Evolutionary conservation across 441 rosid species (phyloP), one percentile per base, ranked within the genome.

Genomic region (Euphorbia celastroides): DNA sequence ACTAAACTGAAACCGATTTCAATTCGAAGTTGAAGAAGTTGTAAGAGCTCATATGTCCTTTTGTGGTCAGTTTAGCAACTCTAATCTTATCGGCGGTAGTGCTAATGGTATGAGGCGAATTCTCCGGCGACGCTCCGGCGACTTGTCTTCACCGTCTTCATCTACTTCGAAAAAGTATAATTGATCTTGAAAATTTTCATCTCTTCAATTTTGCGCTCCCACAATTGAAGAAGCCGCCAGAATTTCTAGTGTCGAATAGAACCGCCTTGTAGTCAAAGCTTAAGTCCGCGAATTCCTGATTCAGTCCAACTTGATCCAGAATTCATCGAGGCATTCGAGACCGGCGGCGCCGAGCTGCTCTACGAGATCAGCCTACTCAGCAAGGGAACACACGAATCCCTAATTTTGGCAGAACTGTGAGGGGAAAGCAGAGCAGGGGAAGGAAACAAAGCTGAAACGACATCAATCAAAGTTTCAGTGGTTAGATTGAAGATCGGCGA

Each of bases 71-170:
- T 89, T 83, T 79, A 89, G 81, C 62, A n/a, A n/a, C n/a, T 75
- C 91, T 0, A 82, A 92, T 70, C 99, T 98, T 2, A 98, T 98
- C 0, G 87, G 88, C 66, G 78, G 80, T 26, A 98, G 92, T 1
- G 98, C 99, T 22, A 88, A 94, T 44, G 98, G 98, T 10, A 84
- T 94, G 99, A 82, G 91, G 70, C 97, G 87, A 92, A 88, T 94
- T 96, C 83, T 94, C 54, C 68, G 99, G 78, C 77, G 97, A 81
- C 81, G 98, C 46, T 85, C 98, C 6, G 85, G 91, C 20, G 87
- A 82, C 5, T 76, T 85, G 60, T 71, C 88, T 36, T 78, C 89
- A 38, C 73, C 93, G 1, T 46, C 83, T 12, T 79, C 85, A 71
- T 68, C 79, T 46, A 75, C 90, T 17, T n/a, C n/a, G n/a, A 88